Conservation (phyloP, 306 rosid species). For the Abrus pulchellus region DNA sequence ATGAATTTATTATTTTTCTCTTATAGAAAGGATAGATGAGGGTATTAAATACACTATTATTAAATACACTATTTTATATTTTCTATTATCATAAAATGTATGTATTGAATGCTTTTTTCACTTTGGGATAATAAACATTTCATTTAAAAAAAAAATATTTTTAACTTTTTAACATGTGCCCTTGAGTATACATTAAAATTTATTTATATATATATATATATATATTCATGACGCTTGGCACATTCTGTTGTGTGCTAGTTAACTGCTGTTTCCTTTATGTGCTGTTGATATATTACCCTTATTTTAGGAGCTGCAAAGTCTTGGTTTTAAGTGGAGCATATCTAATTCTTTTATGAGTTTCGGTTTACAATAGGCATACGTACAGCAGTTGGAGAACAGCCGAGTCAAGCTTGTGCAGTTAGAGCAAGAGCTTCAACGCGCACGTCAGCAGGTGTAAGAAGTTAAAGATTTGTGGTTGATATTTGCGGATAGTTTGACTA, state of each 20-base stretch:
- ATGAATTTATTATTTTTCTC: too few relatives aligned
- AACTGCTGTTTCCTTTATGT: slow-evolving; percentile 6
- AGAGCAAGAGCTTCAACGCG: slow-evolving; percentile 85
- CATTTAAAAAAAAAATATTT: too few relatives aligned
- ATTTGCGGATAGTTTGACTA: background rate
- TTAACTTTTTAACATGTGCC: too few relatives aligned
- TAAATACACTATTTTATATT: too few relatives aligned
- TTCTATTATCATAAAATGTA: too few relatives aligned
- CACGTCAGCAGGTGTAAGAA: slow-evolving; percentile 78
- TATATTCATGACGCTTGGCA: background rate
- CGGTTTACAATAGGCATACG: slow-evolving; percentile 88
- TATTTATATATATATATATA: too few relatives aligned
- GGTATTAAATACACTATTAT: too few relatives aligned
- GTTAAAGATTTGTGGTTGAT: slow-evolving; percentile 25
- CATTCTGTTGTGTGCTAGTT: background rate
- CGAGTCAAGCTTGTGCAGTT: slow-evolving; percentile 71
- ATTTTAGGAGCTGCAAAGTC: slow-evolving; percentile 11
- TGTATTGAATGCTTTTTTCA: too few relatives aligned
- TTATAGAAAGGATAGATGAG: too few relatives aligned
- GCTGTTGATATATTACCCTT: background rate
- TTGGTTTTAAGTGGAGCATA: slow-evolving; percentile 50
- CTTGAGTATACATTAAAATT: too few relatives aligned
- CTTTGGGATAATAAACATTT: too few relatives aligned
- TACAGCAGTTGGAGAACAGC: slow-evolving; percentile 82
- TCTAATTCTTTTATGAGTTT: slow-evolving; percentile 60